These are phyloP conservation scores for Rhynchospora breviuscula DNA, from an alignment of 176 grass and related monocot genomes.

Conservation along the genomic window DNA sequence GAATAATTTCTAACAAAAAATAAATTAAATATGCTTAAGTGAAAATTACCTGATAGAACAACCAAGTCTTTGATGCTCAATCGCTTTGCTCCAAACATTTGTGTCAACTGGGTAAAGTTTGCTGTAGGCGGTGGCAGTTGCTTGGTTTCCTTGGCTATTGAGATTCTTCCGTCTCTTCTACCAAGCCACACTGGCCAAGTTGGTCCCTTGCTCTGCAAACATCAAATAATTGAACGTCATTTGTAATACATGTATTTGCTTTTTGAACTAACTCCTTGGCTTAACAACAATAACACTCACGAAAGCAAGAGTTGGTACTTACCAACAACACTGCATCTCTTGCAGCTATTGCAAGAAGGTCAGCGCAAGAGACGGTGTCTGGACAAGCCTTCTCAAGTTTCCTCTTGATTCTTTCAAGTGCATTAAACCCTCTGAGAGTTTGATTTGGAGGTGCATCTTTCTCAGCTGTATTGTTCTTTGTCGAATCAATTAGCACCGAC, in stretches of 20 bases:
- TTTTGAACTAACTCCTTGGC: neutral
- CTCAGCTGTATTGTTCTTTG: constrained; percentile 38
- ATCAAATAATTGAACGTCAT: neutral
- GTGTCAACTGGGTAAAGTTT: constrained; percentile 28
- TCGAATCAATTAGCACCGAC: constrained; percentile 50
- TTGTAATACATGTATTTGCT: neutral
- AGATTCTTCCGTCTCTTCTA: constrained; percentile 40
- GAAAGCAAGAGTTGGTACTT: neutral
- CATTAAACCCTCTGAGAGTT: constrained; percentile 40
- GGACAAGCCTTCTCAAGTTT: constrained; percentile 45
- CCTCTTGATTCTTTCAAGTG: constrained; percentile 37
- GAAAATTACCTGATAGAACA: constrained; percentile 44
- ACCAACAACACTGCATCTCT: constrained; percentile 44
- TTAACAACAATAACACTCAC: neutral
- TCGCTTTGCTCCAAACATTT: constrained; percentile 37
- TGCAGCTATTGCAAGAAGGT: constrained; percentile 43
- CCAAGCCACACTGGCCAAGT: constrained; percentile 41
- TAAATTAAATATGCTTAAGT: neutral
- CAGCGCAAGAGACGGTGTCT: constrained; percentile 46
- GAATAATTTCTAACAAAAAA: neutral
- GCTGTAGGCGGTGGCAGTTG: constrained; percentile 38
- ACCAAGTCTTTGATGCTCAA: constrained; percentile 44
- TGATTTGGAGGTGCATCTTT: constrained; percentile 46
- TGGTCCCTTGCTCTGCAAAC: constrained; percentile 40
- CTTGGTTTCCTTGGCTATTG: constrained; percentile 25